phyloP scores from a whole-genome alignment of 345 rosid genomes.

The Eucalyptus curtisii region DNA sequence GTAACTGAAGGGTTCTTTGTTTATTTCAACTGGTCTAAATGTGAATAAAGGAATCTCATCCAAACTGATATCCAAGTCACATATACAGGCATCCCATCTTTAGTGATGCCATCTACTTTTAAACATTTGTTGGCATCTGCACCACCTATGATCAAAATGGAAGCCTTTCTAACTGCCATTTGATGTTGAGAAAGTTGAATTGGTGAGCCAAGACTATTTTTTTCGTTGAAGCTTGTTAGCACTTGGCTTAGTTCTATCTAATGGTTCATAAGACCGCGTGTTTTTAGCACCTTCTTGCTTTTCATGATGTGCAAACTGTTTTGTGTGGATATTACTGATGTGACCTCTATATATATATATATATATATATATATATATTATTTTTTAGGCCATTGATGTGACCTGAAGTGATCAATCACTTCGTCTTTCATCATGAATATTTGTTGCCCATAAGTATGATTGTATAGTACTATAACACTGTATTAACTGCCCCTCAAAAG shows the following conservation, averaged over 20 bases:
- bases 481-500: neutral
- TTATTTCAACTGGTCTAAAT: neutral
- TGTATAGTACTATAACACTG: neutral
- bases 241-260: neutral
- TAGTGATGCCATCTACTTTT: neutral
- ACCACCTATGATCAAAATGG: neutral
- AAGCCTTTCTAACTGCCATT: neutral
- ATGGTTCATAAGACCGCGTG: neutral
- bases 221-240: neutral
- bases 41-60: neutral
- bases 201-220: neutral
- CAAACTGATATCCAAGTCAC: neutral
- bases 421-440: neutral
- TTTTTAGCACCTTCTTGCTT: neutral
- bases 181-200: neutral
- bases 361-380: neutral
- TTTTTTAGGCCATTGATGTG: neutral
- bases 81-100: neutral
- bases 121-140: neutral
- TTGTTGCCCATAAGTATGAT: neutral
- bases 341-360: neutral
- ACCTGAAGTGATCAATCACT: neutral
- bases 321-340: neutral
- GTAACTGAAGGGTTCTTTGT: neutral
- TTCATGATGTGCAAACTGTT: neutral